A percentile compares a stretch with the other conserved stretches of the same genome.
Conservation (phyloP, 2,329 filamentous ascomycete genomes). For the Ophiocordyceps polyrhachis-furcata region DNA sequence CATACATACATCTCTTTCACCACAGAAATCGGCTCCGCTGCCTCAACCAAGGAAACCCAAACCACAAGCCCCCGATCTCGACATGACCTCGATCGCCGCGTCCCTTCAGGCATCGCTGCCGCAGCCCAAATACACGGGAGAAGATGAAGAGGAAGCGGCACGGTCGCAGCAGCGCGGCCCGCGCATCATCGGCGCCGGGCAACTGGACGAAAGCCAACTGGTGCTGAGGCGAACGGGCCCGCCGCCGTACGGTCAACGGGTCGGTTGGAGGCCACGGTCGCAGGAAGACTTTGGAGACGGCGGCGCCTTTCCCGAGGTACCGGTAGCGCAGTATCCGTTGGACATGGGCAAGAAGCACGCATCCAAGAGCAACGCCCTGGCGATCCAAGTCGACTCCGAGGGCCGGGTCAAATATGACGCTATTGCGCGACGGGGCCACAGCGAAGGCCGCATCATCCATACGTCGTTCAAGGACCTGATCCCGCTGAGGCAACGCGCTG, state of each 20-base stretch:
- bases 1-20: too few species aligned
- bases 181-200: conserved; percentile 59
- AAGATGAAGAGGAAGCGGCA: conserved; percentile 62
- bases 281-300: conserved; percentile 92
- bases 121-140: conserved; percentile 77
- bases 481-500: conserved; percentile 76
- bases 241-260: conserved; percentile 70
- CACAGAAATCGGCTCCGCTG: background rate
- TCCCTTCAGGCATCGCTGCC: conserved; percentile 67
- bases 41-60: background rate
- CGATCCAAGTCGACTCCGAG: conserved; percentile 78
- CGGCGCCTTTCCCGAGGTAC: conserved; percentile 85
- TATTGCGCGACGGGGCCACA: conserved; percentile 78
- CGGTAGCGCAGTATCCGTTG: conserved; percentile 85
- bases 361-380: conserved; percentile 64
- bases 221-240: conserved; percentile 69
- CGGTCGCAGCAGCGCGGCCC: conserved; percentile 61
- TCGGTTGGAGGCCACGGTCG: conserved; percentile 76
- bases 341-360: conserved; percentile 77
- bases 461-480: conserved; percentile 95
- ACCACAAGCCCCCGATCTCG: conserved; percentile 2
- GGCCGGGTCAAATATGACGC: conserved; percentile 95
- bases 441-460: conserved; percentile 69
- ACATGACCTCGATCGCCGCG: conserved; percentile 48
- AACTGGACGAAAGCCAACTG: conserved; percentile 72